phyloP scores from a whole-genome alignment of 148 eudicot species.

The Vaccinium myrtillus region DNA sequence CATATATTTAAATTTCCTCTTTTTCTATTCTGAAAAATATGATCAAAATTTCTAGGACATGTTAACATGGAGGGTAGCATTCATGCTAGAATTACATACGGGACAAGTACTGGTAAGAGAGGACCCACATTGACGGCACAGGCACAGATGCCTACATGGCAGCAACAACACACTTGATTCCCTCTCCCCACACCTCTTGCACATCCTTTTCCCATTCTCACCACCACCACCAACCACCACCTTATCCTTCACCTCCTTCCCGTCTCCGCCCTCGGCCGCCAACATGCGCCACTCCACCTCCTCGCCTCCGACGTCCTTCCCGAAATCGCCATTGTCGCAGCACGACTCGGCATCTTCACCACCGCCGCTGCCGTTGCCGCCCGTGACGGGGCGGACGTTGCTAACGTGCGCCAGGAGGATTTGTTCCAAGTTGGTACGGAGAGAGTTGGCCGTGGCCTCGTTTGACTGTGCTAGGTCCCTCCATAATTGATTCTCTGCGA shows the following conservation, averaged over 20 bases:
- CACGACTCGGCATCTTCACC: slow-evolving; percentile 39
- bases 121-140: slow-evolving; percentile 35
- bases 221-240: slow-evolving; percentile 4
- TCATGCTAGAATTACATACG: slow-evolving; percentile 33
- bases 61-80: slow-evolving; percentile 33
- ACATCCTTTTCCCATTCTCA: slow-evolving; percentile 16
- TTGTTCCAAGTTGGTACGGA: slow-evolving; percentile 32
- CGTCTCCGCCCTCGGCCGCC: background rate
- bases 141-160: slow-evolving; percentile 49
- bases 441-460: slow-evolving; percentile 38
- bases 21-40: background rate
- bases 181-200: slow-evolving; percentile 34
- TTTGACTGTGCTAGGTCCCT: slow-evolving; percentile 32
- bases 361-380: background rate
- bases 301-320: background rate
- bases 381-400: slow-evolving; percentile 16
- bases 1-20: background rate
- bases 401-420: slow-evolving; percentile 26
- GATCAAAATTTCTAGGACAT: slow-evolving; percentile 14
- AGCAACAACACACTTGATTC: slow-evolving; percentile 42
- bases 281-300: background rate
- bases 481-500: slow-evolving; percentile 30
- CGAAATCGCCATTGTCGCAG: slow-evolving; percentile 27
- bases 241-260: background rate
- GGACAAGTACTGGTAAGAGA: slow-evolving; percentile 25